These are phyloP conservation scores for Capsella bursapastoris DNA, from an alignment of 345 rosid species.

Conservation along the genomic window DNA sequence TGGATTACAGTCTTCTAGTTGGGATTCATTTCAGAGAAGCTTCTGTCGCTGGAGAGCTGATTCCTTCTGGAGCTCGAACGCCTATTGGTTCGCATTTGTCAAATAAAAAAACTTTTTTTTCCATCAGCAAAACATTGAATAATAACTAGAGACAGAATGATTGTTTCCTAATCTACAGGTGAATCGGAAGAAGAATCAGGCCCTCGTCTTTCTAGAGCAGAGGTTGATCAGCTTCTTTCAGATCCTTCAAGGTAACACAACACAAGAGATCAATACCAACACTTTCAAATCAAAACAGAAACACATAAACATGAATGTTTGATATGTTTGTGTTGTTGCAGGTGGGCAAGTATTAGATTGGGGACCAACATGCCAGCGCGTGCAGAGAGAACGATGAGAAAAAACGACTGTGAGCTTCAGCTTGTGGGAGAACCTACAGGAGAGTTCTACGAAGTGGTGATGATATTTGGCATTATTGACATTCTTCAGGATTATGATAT, in stretches of 20 bases:
- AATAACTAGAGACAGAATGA: neutral
- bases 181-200: conserved; percentile 46
- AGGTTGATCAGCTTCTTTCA: conserved; percentile 44
- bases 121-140: neutral
- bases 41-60: conserved; percentile 64
- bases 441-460: conserved; percentile 74
- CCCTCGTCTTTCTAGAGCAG: conserved; percentile 47
- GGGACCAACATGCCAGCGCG: conserved; percentile 82
- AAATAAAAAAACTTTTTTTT: neutral
- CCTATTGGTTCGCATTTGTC: conserved; percentile 45
- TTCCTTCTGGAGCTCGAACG: conserved; percentile 62
- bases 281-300: neutral
- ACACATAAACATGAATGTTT: neutral
- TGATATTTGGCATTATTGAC: conserved; percentile 90
- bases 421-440: conserved; percentile 81
- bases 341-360: conserved; percentile 79
- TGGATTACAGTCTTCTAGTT: conserved; percentile 95
- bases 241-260: conserved; percentile 51
- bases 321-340: conserved; percentile 39
- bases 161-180: conserved; percentile 29
- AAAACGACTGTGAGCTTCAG: conserved; percentile 56
- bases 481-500: conserved; percentile 93
- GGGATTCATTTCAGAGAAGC: conserved; percentile 91
- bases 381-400: conserved; percentile 75
- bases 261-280: conserved; percentile 2